Percentiles rank a stretch among this genome's conserved stretches.
These are phyloP conservation scores for Microdochium trichocladiopsis DNA, from an alignment of 2,329 filamentous ascomycete genomes.

Conservation along the genomic window DNA sequence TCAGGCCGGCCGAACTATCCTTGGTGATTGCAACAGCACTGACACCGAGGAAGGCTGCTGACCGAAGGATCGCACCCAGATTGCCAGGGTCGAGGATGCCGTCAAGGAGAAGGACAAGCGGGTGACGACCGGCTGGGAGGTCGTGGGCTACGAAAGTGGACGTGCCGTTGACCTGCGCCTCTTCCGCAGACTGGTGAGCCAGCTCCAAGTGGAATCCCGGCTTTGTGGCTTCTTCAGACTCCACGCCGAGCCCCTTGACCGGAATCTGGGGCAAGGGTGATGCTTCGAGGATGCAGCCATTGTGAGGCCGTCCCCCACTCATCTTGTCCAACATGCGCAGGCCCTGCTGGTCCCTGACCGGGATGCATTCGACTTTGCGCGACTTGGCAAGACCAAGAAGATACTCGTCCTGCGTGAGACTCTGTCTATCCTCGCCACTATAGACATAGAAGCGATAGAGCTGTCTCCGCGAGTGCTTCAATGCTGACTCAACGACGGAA, in stretches of 20 bases:
- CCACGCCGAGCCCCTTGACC: constrained; percentile 47
- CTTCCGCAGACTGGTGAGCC: constrained; percentile 66
- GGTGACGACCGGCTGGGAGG: constrained; percentile 42
- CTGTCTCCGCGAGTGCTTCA: constrained; percentile 59
- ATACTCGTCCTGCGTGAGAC: constrained; percentile 32
- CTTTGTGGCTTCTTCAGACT: constrained; percentile 34
- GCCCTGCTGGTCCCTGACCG: constrained; percentile 49
- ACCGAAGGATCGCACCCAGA: constrained; percentile 80
- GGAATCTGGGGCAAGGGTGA: constrained; percentile 73
- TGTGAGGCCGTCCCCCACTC: constrained; percentile 77
- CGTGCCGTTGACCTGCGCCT: constrained; percentile 64
- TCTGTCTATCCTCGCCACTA: constrained; percentile 46
- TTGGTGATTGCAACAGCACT: constrained; percentile 75
- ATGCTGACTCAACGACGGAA: constrained; percentile 71
- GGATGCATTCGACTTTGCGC: constrained; percentile 45
- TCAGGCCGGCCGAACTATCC: constrained; percentile 66
- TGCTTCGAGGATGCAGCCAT: constrained; percentile 80
- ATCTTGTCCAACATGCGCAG: constrained; percentile 74
- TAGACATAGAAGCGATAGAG: constrained; percentile 82
- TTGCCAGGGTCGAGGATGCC: constrained; percentile 83
- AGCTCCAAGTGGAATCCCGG: constrained; percentile 52
- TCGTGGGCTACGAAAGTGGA: constrained; percentile 36
- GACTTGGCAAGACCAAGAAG: constrained; percentile 39
- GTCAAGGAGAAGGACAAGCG: constrained; percentile 68
- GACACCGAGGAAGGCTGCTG: constrained; percentile 84